Percentiles rank a stretch among this genome's conserved stretches.
These are phyloP conservation scores for Seminavis robusta DNA, from an alignment of 108 stramenopile genomes.

Conservation along the genomic window DNA sequence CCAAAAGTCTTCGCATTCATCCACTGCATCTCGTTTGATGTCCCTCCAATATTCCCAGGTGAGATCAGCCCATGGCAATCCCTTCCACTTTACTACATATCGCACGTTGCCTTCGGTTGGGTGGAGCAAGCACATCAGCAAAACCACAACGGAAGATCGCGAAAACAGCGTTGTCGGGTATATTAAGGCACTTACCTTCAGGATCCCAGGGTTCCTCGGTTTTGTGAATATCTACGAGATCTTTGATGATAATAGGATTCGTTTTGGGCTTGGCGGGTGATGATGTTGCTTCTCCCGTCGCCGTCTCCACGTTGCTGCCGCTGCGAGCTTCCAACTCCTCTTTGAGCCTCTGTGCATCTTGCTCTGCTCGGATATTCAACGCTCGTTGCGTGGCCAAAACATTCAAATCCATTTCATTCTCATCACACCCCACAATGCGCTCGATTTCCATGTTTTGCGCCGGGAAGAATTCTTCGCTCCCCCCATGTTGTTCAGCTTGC, in stretches of 20 bases:
- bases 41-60: conserved; percentile 89
- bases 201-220: conserved; percentile 68
- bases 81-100: conserved; percentile 85
- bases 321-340: background rate
- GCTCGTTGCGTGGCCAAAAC: conserved; percentile 78
- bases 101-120: conserved; percentile 88
- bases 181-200: too few relatives aligned
- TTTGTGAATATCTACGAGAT: conserved; percentile 4
- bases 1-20: conserved; percentile 84
- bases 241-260: background rate
- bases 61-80: conserved; percentile 71
- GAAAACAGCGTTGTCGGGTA: too few relatives aligned
- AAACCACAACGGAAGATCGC: too few relatives aligned
- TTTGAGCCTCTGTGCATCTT: conserved; percentile 23
- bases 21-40: conserved; percentile 80
- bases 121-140: too few relatives aligned
- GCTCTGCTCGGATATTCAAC: conserved; percentile 52
- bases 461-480: conserved; percentile 70
- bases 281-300: background rate
- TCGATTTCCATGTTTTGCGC: conserved; percentile 67
- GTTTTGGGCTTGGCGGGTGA: background rate
- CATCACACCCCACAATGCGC: conserved; percentile 79
- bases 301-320: background rate
- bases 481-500: conserved; percentile 18
- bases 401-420: conserved; percentile 74